Conservation (phyloP, 371 early-diverging fungal genomes). For the Mucor sp. region DNA sequence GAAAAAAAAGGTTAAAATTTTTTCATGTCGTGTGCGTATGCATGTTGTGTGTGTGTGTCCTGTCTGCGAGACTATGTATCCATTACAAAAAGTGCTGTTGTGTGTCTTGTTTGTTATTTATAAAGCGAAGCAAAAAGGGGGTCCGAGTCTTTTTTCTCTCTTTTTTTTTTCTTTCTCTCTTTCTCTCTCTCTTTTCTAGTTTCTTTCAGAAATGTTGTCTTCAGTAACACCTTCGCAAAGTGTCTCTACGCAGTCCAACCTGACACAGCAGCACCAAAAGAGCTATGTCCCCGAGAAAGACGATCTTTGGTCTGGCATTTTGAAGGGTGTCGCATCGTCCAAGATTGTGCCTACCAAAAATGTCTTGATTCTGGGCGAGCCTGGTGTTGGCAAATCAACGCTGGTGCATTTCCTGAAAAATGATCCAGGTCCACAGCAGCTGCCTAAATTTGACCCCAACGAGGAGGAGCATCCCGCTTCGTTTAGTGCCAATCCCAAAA, state of each 20-base stretch:
- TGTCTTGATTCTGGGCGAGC: constrained; percentile 74
- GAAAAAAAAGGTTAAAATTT: background rate
- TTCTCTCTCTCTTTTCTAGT: background rate
- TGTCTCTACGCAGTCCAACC: constrained; percentile 29
- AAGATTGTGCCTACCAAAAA: constrained; percentile 71
- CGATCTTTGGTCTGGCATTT: constrained; percentile 80
- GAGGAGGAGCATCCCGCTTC: constrained; percentile 27
- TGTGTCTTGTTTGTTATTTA: background rate
- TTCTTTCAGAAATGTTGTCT: constrained; percentile 15
- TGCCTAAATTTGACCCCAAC: constrained; percentile 12
- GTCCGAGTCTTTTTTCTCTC: background rate
- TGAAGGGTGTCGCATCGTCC: constrained; percentile 72
- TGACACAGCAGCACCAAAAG: constrained; percentile 14
- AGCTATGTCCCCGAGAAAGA: constrained; percentile 42
- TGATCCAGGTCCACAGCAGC: constrained; percentile 43
- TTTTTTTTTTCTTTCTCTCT: background rate
- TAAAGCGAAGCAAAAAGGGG: constrained; percentile 2
- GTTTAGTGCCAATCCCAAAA: constrained; percentile 16
- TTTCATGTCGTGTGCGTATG: constrained; percentile 4
- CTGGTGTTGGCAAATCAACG: constrained; percentile 70
- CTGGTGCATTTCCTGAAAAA: constrained; percentile 64
- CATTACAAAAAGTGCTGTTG: background rate
- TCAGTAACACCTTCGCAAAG: constrained; percentile 33
- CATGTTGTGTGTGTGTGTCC: background rate
- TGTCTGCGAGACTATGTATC: background rate